A percentile compares a stretch with the other conserved stretches of the same genome.
phyloP scores from a whole-genome alignment of 352 stramenopile species.

The Phytophthora litchii region DNA sequence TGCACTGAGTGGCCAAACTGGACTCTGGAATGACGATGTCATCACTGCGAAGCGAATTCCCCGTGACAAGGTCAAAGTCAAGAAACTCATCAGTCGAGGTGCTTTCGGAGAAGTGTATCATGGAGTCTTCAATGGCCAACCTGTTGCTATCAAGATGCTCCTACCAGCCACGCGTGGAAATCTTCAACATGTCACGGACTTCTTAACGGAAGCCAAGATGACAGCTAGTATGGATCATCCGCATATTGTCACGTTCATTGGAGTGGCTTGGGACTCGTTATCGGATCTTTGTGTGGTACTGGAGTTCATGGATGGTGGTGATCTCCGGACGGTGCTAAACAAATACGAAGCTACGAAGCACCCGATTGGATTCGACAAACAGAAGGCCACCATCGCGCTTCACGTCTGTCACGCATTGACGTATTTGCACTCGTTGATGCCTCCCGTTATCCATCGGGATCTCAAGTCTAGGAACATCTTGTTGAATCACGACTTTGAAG shows the following conservation, averaged over 20 bases:
- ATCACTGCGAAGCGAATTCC: constrained; percentile 40
- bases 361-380: constrained; percentile 23
- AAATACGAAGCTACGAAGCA: constrained; percentile 9
- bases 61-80: constrained; percentile 28
- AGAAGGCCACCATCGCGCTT: constrained; percentile 42
- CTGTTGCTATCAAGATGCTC: constrained; percentile 54
- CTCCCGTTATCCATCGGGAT: constrained; percentile 42
- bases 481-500: constrained; percentile 40
- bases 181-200: constrained; percentile 41
- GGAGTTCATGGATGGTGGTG: constrained; percentile 54
- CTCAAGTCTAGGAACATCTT: constrained; percentile 44
- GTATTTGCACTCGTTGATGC: constrained; percentile 27
- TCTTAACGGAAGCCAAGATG: constrained; percentile 64
- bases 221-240: constrained; percentile 50
- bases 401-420: constrained; percentile 35
- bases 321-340: constrained; percentile 41
- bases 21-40: constrained; percentile 40
- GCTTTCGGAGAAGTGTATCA: constrained; percentile 55
- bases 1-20: constrained; percentile 11
- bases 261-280: constrained; percentile 54
- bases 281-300: constrained; percentile 53
- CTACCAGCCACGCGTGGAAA: constrained; percentile 25
- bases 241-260: constrained; percentile 59
- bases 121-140: constrained; percentile 35
- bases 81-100: constrained; percentile 38